Percentiles rank a stretch among this genome's conserved stretches.
Evolutionary conservation across 169 alveolate genomes (phyloP).

Genomic region (Plasmodium inui): DNA sequence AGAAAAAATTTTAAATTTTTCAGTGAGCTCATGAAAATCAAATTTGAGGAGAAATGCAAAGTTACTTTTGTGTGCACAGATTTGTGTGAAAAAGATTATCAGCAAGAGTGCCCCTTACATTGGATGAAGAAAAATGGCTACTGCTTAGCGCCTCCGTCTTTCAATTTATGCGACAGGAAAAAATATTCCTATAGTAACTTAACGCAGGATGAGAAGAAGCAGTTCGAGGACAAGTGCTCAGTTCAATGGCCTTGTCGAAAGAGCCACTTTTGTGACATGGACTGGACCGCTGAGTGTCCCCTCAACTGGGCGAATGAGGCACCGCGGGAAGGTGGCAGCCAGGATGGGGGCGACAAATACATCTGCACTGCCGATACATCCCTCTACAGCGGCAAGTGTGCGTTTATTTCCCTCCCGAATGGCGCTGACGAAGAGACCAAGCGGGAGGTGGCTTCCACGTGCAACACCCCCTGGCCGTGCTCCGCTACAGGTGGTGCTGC

Average conservation of each 20-base stretch:
- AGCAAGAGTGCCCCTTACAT: conserved; percentile 50
- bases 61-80: conserved; percentile 32
- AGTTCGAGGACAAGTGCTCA: conserved; percentile 55
- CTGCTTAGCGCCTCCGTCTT: conserved; percentile 64
- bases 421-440: conserved; percentile 29
- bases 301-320: conserved; percentile 7
- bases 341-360: neutral
- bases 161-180: conserved; percentile 46
- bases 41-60: conserved; percentile 73
- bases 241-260: conserved; percentile 67
- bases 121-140: conserved; percentile 55
- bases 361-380: conserved; percentile 19
- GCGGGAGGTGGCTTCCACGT: conserved; percentile 60
- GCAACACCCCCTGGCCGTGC: conserved; percentile 75
- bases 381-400: conserved; percentile 42
- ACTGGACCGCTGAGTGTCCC: conserved; percentile 55
- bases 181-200: conserved; percentile 23
- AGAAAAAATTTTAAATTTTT: conserved; percentile 38
- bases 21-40: conserved; percentile 43
- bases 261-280: conserved; percentile 33
- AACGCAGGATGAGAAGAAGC: conserved; percentile 37
- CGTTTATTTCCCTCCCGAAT: conserved; percentile 7
- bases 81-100: conserved; percentile 53
- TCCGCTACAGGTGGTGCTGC: neutral
- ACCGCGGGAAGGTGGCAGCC: neutral